Base-by-base conservation (phyloP, 371 early-diverging fungal genomes). In the Furculomyces boomerangus region DNA sequence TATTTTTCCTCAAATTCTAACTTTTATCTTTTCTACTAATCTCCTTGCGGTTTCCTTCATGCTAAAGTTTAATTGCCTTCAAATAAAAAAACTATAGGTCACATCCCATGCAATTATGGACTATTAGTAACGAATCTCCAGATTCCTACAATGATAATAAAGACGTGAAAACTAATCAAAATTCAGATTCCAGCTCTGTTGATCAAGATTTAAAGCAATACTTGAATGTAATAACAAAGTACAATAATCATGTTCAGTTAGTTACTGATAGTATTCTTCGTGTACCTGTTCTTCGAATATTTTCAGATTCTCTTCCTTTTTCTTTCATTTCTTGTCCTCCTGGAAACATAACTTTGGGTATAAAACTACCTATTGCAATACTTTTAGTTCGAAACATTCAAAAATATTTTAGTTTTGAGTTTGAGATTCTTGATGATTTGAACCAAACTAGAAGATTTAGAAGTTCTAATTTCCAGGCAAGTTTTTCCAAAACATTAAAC, bases 401-500 rank as follows among this genome's bases (percentile, higher is more conserved):
- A 56, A 83, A 83, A 62, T 89, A 86, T 61, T 88, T 91, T 62
- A 87, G 90, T 14, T 88, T 93, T 60, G 95, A 95, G 60, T 81
- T 93, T 0, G 79, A 86, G 57, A 74, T 87, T 7, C 50, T 84
- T 31, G 93, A 93, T 61, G 88, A 89, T 61, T 80, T 80, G 59
- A 79, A 82, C 28, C 74, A 77, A 32, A 74, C 79, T 45, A 71
- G 90, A 29, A 60, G 89, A 47, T 87, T 95, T 59, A 70, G 93
- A 45, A 83, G 89, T 5, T 82, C 84, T n/a, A 95, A 91, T 62
- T 95, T 84, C 68, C 90, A 90, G 76, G 84, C 84, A 59, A n/a
- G 43, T 45, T 30, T 8, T 35, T 7, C n/a, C 50, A 26, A 28
- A 28, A 20, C 16, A 5, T 27, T 25, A 20, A 50, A 28, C 1